phyloP scores from a whole-genome alignment of 2,329 filamentous ascomycete species.

The Pseudogymnoascus destructans region DNA sequence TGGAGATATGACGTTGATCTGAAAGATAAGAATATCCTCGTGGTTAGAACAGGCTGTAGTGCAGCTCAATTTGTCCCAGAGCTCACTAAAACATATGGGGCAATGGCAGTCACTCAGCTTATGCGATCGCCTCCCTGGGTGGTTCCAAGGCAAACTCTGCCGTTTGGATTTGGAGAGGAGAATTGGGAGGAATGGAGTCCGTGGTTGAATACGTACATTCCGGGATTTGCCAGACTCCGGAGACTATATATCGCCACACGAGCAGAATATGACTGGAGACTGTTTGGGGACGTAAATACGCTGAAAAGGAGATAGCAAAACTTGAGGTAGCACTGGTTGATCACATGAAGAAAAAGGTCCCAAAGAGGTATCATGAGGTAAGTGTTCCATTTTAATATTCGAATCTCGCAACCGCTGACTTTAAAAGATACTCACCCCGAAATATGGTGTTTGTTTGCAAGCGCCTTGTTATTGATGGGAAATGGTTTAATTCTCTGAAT shows the following conservation, averaged over 20 bases:
- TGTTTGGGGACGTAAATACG: slow-evolving; percentile 32
- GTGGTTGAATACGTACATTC: slow-evolving; percentile 33
- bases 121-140: slow-evolving; percentile 47
- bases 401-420: background rate
- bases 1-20: slow-evolving; percentile 42
- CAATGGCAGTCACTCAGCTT: slow-evolving; percentile 44
- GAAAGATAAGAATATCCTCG: slow-evolving; percentile 40
- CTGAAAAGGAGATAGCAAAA: slow-evolving; percentile 29
- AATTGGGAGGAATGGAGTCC: slow-evolving; percentile 36
- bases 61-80: slow-evolving; percentile 43
- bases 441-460: slow-evolving; percentile 45
- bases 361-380: slow-evolving; percentile 41
- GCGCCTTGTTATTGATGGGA: slow-evolving; percentile 39
- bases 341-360: slow-evolving; percentile 35
- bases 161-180: slow-evolving; percentile 25
- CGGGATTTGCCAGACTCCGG: slow-evolving; percentile 32
- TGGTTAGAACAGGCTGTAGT: slow-evolving; percentile 45
- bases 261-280: slow-evolving; percentile 33
- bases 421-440: slow-evolving; percentile 36
- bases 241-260: slow-evolving; percentile 30
- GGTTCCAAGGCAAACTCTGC: slow-evolving; percentile 29
- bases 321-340: slow-evolving; percentile 31
- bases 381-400: background rate
- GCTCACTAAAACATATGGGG: slow-evolving; percentile 31
- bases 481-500: slow-evolving; percentile 37